These are phyloP conservation scores for Aspergillus fumigatus DNA, from an alignment of 2,329 filamentous ascomycete genomes.

Conservation along the genomic window DNA sequence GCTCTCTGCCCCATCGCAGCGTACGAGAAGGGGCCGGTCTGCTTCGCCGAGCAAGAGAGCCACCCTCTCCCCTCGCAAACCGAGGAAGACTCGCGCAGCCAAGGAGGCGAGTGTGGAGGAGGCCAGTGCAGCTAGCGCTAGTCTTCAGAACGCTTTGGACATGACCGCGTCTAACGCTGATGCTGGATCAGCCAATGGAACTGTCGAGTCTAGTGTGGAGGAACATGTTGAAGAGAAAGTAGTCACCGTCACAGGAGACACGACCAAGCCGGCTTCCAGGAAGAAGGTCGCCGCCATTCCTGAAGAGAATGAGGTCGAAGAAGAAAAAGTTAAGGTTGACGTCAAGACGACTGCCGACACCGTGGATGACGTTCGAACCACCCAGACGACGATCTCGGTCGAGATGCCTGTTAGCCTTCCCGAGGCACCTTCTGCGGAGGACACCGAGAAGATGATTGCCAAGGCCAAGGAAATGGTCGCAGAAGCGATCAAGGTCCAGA, in stretches of 20 bases:
- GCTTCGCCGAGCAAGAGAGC: slow-evolving; percentile 51
- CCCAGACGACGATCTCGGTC: slow-evolving; percentile 68
- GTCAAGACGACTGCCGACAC: slow-evolving; percentile 60
- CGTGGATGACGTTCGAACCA: slow-evolving; percentile 58
- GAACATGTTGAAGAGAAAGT: slow-evolving; percentile 24
- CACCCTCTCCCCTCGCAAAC: slow-evolving; percentile 51
- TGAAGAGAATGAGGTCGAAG: slow-evolving; percentile 19
- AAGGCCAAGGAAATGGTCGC: slow-evolving; percentile 86
- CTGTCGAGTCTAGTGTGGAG: slow-evolving; percentile 25
- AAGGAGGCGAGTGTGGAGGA: slow-evolving; percentile 48
- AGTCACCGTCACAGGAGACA: slow-evolving; percentile 18
- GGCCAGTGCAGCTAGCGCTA: slow-evolving; percentile 46
- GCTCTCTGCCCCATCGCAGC: slow-evolving; percentile 27
- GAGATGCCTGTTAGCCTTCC: slow-evolving; percentile 66
- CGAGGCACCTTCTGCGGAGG: slow-evolving; percentile 68
- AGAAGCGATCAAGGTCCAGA: slow-evolving; percentile 54
- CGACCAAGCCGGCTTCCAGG: slow-evolving; percentile 17
- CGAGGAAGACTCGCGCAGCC: slow-evolving; percentile 45
- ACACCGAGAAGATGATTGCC: slow-evolving; percentile 77
- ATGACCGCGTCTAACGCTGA: slow-evolving; percentile 35
- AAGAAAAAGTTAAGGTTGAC: slow-evolving; percentile 61
- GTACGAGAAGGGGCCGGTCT: slow-evolving; percentile 56
- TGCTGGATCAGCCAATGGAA: slow-evolving; percentile 19
- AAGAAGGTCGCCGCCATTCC: slow-evolving; percentile 13
- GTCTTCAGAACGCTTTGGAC: slow-evolving; percentile 46